These are phyloP conservation scores for Pichia terricola DNA, from an alignment of 1,139 yeast genomes.

Conservation along the genomic window DNA sequence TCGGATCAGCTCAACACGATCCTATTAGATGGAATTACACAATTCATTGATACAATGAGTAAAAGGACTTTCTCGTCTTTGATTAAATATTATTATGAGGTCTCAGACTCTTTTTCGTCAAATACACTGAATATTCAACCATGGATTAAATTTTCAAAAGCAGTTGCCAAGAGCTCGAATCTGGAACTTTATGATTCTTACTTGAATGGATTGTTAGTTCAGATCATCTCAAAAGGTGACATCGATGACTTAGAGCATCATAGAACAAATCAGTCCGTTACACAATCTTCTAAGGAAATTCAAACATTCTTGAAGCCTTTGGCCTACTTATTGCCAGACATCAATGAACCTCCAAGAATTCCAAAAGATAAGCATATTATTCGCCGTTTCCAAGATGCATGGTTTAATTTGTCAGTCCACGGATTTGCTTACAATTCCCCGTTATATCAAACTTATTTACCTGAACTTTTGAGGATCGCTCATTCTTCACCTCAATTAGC, in stretches of 20 bases:
- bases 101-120: constrained; percentile 28
- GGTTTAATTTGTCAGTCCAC: constrained; percentile 92
- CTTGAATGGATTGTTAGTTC: constrained; percentile 54
- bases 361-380: constrained; percentile 38
- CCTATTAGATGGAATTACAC: constrained; percentile 46
- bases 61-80: constrained; percentile 51
- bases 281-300: constrained; percentile 70
- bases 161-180: constrained; percentile 24
- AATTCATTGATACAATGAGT: constrained; percentile 49
- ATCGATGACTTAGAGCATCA: constrained; percentile 73
- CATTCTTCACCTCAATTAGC: constrained; percentile 88
- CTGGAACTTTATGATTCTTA: constrained; percentile 47
- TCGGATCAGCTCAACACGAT: constrained; percentile 25
- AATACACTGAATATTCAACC: constrained; percentile 36
- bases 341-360: constrained; percentile 33
- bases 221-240: constrained; percentile 73
- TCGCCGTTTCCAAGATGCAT: constrained; percentile 69
- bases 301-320: constrained; percentile 61
- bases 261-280: constrained; percentile 69
- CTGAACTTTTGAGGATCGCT: constrained; percentile 60
- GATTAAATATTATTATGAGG: constrained; percentile 32
- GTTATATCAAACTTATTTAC: constrained; percentile 39
- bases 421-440: constrained; percentile 65
- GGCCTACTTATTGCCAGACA: constrained; percentile 62
- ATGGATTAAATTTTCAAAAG: constrained; percentile 43